Evolutionary conservation across 176 grass and related monocot species (phyloP), one percentile per base, ranked within the genome.

Genomic region (Lolium perenne): DNA sequence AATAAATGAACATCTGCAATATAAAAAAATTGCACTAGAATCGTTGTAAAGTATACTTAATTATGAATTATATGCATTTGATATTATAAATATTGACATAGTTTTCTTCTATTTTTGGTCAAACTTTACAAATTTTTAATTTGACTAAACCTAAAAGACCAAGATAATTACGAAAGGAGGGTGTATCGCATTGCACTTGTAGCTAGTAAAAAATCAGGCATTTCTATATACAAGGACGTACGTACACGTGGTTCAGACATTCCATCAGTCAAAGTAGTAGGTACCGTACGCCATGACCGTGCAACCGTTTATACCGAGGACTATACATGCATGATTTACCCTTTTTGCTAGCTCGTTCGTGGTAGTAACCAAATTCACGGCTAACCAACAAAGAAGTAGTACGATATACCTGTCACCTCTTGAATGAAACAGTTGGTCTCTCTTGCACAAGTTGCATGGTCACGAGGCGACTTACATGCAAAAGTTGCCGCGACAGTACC

Each of bases 181-280:
- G 32, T 35, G 32, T 35, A 35, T 25, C 26, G 5, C 10, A 25
- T 62, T 62, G 4, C 3, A 12, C 25, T 62, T 62, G 59, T 62
- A 76, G 59, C 59, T 12, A 7, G 22, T 29, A 65, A 0, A 67
- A 49, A 74, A 74, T 49, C 15, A 48, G 21, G 71, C 21, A 46
- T 53, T 1, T 35, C 32, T 35, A 35, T 35, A 35, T 35, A 61
- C 15, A 23, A 23, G 9, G 1, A 54, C 8, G 11, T 25, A 46
- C 4, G 35, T 57, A 9, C 8, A 41, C 17, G 32, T 35, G 20
- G 17, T 87, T 77, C 1, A n/a, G 6, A 55, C 0, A 74, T 26
- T 74, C 18, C 74, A 46, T 38, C 69, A 46, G 48, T 85, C 35
- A 32, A 48, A 75, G 6, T 47, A 70, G 64, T 79, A 47, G 41